These are phyloP conservation scores for Backusella circina DNA, from an alignment of 192 early-diverging fungal genomes.

Conservation along the genomic window DNA sequence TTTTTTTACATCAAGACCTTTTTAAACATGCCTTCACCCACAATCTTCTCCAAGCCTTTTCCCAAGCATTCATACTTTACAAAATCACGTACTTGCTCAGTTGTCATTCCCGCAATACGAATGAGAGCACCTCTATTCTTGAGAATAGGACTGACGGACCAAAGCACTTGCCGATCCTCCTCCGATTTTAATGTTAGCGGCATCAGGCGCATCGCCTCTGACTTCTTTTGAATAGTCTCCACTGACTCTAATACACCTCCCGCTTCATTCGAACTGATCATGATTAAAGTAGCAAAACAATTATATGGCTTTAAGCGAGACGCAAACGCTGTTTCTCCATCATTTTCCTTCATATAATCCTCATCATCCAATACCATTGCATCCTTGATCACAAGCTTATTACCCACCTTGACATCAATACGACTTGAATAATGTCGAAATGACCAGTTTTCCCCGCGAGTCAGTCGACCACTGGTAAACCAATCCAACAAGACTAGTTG, in stretches of 20 bases:
- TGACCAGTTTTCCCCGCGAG: constrained; percentile 71
- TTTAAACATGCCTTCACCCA: constrained; percentile 32
- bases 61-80: constrained; percentile 32
- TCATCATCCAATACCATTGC: constrained; percentile 45
- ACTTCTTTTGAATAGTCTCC: constrained; percentile 9
- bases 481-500: constrained; percentile 79
- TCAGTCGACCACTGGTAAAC: constrained; percentile 75
- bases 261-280: constrained; percentile 27
- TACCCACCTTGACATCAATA: constrained; percentile 26
- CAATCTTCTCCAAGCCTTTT: constrained; percentile 16
- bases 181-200: neutral
- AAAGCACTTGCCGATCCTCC: constrained; percentile 12
- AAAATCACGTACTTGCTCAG: constrained; percentile 36
- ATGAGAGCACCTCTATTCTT: constrained; percentile 24
- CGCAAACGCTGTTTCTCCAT: constrained; percentile 43
- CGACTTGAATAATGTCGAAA: constrained; percentile 48
- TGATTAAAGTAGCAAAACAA: constrained; percentile 61
- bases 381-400: constrained; percentile 35
- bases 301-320: constrained; percentile 50
- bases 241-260: neutral
- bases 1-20: constrained; percentile 24
- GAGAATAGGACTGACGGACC: constrained; percentile 20
- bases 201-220: constrained; percentile 19
- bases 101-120: constrained; percentile 33
- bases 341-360: constrained; percentile 21